Evolutionary conservation across 1,284 basidiomycete species (phyloP).

Genomic region (Apiotrichum siamense): DNA sequence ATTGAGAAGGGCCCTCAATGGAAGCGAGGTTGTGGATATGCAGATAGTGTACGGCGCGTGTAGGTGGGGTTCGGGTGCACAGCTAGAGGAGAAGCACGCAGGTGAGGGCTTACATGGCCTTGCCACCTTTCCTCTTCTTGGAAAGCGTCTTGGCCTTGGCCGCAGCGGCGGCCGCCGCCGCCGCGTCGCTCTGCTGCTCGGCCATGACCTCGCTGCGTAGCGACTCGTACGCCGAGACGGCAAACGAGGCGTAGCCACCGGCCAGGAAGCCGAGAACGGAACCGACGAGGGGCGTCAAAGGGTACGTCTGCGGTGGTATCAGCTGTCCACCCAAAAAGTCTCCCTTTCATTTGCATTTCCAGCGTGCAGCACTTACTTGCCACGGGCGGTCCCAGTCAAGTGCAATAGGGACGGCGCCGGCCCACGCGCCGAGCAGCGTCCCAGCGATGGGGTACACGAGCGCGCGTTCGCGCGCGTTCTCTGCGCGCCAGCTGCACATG

Average conservation of each 20-base stretch:
- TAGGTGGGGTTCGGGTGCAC: too few relatives aligned
- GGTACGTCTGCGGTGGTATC: conserved; percentile 55
- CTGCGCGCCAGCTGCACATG: conserved; percentile 67
- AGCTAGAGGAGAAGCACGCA: too few relatives aligned
- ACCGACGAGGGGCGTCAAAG: conserved; percentile 62
- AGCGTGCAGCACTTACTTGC: conserved; percentile 75
- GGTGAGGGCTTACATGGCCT: conserved; percentile 10
- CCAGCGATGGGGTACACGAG: conserved; percentile 73
- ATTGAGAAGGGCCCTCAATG: too few relatives aligned
- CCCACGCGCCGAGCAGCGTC: conserved; percentile 68
- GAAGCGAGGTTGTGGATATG: too few relatives aligned
- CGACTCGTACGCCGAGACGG: conserved; percentile 49
- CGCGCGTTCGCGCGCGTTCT: conserved; percentile 63
- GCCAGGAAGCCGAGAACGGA: conserved; percentile 63
- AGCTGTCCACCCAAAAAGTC: neutral
- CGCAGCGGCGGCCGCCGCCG: neutral
- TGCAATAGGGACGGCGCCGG: conserved; percentile 71
- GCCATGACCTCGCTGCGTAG: conserved; percentile 29
- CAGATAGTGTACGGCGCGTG: too few relatives aligned
- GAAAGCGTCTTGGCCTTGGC: conserved; percentile 3
- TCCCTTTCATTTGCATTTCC: neutral
- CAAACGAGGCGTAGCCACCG: conserved; percentile 57
- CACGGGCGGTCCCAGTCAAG: conserved; percentile 94
- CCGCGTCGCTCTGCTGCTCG: conserved; percentile 8
- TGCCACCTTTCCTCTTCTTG: conserved; percentile 7